Conservation (phyloP, 345 rosid species). For the Microthlaspi erraticum region DNA sequence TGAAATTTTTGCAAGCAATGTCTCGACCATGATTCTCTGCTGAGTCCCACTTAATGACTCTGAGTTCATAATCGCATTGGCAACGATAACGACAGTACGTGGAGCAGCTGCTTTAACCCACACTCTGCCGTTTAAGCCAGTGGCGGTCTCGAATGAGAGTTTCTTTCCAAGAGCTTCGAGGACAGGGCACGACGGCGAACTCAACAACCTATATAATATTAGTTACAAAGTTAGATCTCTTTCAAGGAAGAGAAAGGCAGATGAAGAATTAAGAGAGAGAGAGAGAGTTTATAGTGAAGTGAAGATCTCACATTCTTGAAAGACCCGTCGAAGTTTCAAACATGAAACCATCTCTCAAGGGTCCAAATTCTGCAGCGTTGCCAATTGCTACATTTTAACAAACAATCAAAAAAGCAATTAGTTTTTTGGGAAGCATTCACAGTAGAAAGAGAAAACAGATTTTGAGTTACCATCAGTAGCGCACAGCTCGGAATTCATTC, state of each 20-base stretch:
- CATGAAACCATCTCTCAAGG: conserved; percentile 75
- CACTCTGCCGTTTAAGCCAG: conserved; percentile 81
- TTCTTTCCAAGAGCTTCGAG: conserved; percentile 83
- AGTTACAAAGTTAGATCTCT: background rate
- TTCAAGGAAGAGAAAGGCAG: background rate
- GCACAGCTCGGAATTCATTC: conserved; percentile 76
- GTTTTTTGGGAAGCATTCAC: background rate
- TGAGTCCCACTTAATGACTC: conserved; percentile 67
- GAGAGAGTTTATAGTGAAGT: background rate
- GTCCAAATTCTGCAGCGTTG: conserved; percentile 80
- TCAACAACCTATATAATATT: conserved; percentile 60
- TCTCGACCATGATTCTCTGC: conserved; percentile 77
- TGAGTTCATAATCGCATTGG: conserved; percentile 74
- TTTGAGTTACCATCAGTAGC: conserved; percentile 68
- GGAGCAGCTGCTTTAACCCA: conserved; percentile 67
- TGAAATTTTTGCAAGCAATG: conserved; percentile 65
- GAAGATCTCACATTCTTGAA: conserved; percentile 67
- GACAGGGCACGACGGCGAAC: conserved; percentile 76
- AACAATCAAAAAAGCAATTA: background rate
- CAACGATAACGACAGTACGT: conserved; percentile 58
- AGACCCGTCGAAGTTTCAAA: conserved; percentile 86
- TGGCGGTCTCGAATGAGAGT: conserved; percentile 77
- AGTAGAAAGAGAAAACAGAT: background rate
- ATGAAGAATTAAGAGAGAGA: background rate
- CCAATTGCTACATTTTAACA: conserved; percentile 59